Base-by-base conservation (phyloP, 2,329 filamentous ascomycete genomes). In the Botrytis deweyae region DNA sequence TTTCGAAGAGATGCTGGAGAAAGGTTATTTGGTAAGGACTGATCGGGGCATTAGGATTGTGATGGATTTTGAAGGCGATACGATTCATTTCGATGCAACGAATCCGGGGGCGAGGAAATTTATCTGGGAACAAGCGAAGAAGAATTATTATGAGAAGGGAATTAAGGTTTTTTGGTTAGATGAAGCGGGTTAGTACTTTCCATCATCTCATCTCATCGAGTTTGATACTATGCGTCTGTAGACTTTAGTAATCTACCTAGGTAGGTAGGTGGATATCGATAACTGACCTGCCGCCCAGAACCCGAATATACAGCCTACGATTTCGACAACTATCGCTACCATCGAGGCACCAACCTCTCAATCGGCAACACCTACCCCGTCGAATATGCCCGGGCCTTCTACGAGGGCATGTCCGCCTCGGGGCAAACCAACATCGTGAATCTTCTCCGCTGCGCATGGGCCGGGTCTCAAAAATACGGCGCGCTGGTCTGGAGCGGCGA, bases 121-220 rank as follows among this genome's bases (percentile, higher is more conserved):
- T 63, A 83, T 92, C 3, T 92, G 90, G 90, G 79, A 82, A 1
- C 88, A 86, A 72, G 86, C 83, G 0, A 89, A 88, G 79, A 77
- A 86, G 71, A 89, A 91, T 79, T 92, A 92, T 81, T 88, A 87
- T 77, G 81, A 85, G 67, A 88, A 87, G 72, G 90, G 90, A 2
- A 88, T 92, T 80, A 86, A 87, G 74, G 81, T 88, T 0, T 92
- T 92, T 81, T 92, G 90, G 90, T 85, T 92, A 0, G 90, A 92
- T 76, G 90, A 92, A 79, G 90, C 90, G 20, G 70, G 73, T 74
- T 3, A 29, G 72, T 61, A 55, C 25, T 33, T 42, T 18, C 29
- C 20, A 33, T 33, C 33, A 0, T 33, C 16, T 58, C 20, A 22
- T 7, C 25, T 4, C 8, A 29, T n/a, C 22, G 33, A 25, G 10